phyloP scores from a whole-genome alignment of 306 rosid genomes.

The Vigna radiata region DNA sequence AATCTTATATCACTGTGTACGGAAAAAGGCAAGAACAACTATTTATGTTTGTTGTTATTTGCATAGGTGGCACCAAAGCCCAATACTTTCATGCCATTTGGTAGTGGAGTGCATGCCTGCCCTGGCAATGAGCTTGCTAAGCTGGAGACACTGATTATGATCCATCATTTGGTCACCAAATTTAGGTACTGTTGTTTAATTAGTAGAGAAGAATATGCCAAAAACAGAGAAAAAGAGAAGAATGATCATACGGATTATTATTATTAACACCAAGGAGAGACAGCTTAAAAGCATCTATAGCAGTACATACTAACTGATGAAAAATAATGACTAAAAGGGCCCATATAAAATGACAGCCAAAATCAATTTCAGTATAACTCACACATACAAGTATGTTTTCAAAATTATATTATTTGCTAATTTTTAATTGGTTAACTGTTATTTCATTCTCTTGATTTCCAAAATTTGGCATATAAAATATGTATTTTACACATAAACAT shows the following conservation, averaged over 20 bases:
- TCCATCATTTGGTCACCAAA: conserved; percentile 85
- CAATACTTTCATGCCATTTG: conserved; percentile 93
- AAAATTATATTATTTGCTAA: no score
- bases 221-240: not conserved
- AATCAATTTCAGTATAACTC: not conserved
- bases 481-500: not conserved
- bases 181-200: conserved; percentile 63
- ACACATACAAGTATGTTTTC: no score
- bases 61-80: conserved; percentile 82
- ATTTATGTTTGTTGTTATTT: not conserved
- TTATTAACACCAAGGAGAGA: not conserved
- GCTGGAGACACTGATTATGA: conserved; percentile 80
- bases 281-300: conserved; percentile 15
- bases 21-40: not conserved
- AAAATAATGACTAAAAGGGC: conserved; percentile 28
- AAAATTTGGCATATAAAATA: not conserved
- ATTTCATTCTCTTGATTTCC: not conserved
- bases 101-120: conserved; percentile 91
- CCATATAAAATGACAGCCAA: not conserved
- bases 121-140: conserved; percentile 98
- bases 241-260: not conserved
- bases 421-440: no score
- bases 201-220: not conserved
- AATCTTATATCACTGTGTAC: conserved; percentile 3
- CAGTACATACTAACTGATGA: not conserved